Evolutionary conservation across 805 yeast genomes (phyloP).

Genomic region (Zygotorulaspora sp.): DNA sequence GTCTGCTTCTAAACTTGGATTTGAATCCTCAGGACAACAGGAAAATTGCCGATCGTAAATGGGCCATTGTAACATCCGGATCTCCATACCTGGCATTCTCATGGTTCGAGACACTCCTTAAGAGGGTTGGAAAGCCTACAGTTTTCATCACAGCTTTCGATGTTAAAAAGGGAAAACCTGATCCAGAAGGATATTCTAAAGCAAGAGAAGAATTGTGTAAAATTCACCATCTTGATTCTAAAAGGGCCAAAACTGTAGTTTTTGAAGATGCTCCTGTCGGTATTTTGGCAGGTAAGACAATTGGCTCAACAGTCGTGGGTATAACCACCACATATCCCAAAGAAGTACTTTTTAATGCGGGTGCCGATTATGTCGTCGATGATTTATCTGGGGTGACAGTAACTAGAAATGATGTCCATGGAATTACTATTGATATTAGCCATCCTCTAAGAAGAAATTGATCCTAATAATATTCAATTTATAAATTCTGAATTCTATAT

Average conservation of each 20-base stretch:
- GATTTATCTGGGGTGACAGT: slow-evolving; percentile 44
- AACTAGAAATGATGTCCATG: slow-evolving; percentile 13
- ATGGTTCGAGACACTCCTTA: slow-evolving; percentile 57
- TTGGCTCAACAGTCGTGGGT: slow-evolving; percentile 73
- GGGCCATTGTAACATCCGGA: slow-evolving; percentile 85
- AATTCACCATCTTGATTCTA: slow-evolving; percentile 23
- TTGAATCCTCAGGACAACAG: slow-evolving; percentile 20
- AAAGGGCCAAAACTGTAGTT: slow-evolving; percentile 44
- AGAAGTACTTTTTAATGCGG: slow-evolving; percentile 57
- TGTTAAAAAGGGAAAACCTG: slow-evolving; percentile 70
- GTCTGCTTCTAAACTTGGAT: slow-evolving; percentile 49
- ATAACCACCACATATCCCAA: slow-evolving; percentile 69
- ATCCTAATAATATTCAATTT: no score
- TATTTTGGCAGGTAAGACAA: slow-evolving; percentile 67
- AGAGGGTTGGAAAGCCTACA: slow-evolving; percentile 56
- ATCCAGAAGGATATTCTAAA: slow-evolving; percentile 68
- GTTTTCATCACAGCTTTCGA: slow-evolving; percentile 75
- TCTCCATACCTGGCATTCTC: slow-evolving; percentile 64
- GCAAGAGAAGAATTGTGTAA: slow-evolving; percentile 54
- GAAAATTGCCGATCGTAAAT: slow-evolving; percentile 40
- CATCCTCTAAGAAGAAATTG: slow-evolving; percentile 12
- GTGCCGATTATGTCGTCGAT: slow-evolving; percentile 73
- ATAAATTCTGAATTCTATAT: neutral
- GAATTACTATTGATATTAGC: slow-evolving; percentile 14
- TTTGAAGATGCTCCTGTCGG: slow-evolving; percentile 89